Evolutionary conservation across 129 eudicot genomes (phyloP), one percentile per base, ranked within the genome.

Genomic region (Ambrosia trifida): DNA sequence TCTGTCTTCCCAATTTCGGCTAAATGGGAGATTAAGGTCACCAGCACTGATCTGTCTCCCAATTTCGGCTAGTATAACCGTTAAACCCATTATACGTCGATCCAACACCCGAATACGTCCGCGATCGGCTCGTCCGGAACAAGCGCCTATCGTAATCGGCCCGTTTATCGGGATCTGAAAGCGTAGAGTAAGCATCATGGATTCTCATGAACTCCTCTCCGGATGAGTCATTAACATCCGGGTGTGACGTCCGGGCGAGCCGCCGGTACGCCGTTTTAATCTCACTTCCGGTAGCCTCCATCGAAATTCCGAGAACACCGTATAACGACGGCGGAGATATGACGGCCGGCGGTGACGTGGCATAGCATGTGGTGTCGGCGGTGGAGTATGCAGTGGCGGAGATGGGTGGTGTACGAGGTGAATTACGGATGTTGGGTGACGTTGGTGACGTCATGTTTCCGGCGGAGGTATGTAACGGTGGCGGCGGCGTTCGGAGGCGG

Each of bases 41-140:
- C 89, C 87, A 86, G 79, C 91, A 86, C 85, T 86, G 91, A 75
- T 86, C 91, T 1, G 85, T 70, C 17, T 86, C 91, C 91, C 91
- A 86, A 30, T 83, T 86, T 68, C 87, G 87, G 59, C 85, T 53
- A 45, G 77, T 62, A 40, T 70, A 83, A 13, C 85, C 82, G 38
- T 11, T 64, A 75, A 54, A 81, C 32, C 81, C 76, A 65, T 32
- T 33, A 45, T 51, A 68, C 30, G 78, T 32, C n/a, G 51, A 32
- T 45, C 44, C 40, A 31, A 43, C 57, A 12, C 69, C 49, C 0
- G 81, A 49, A 33, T 24, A 72, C 11, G 81, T 47, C 4, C 76
- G 51, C n/a, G 77, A 64, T 31, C 74, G 68, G 51, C 19, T 68
- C 24, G 32, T 43, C 56, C 69, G 76, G 54, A 54, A 77, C 38